These are phyloP conservation scores for Ascochyta fabae DNA, from an alignment of 2,329 filamentous ascomycete species.

Conservation along the genomic window DNA sequence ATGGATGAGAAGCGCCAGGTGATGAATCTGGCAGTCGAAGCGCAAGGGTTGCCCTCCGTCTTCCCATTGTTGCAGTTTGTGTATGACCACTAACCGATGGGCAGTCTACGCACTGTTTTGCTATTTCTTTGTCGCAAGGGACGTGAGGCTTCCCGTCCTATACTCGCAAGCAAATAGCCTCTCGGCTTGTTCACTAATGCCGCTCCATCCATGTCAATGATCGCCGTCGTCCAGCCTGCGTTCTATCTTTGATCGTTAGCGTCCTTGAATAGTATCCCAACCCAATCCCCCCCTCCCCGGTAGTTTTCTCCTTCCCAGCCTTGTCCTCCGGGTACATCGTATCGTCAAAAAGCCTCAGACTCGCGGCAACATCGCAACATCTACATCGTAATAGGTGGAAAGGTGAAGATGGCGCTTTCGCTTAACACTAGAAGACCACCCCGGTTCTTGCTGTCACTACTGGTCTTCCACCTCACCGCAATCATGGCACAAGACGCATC, in stretches of 20 bases:
- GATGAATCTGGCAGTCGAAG: constrained; percentile 1
- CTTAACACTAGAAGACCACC: not conserved
- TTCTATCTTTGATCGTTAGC: constrained; percentile 12
- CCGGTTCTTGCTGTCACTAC: not conserved
- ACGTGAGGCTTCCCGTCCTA: constrained; percentile 6
- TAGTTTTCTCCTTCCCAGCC: not conserved
- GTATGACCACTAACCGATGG: constrained; percentile 2
- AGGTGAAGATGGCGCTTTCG: not conserved
- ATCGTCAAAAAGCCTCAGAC: not conserved
- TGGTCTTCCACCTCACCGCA: not conserved
- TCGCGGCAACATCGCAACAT: not conserved
- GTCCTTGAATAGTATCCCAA: not conserved
- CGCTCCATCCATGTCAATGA: constrained; percentile 3
- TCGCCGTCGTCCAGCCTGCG: not conserved
- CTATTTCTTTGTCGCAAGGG: constrained; percentile 13
- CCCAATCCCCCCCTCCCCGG: not conserved
- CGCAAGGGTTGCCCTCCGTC: constrained; percentile 9
- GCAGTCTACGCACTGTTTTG: constrained; percentile 3
- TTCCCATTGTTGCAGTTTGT: constrained; percentile 2
- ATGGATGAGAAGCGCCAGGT: not conserved
- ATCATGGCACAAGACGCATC: constrained; percentile 3
- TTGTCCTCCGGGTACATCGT: not conserved
- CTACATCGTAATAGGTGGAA: not conserved
- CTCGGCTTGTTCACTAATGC: constrained; percentile 14
- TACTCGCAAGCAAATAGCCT: constrained; percentile 13